Evolutionary conservation across 2,329 filamentous ascomycete genomes (phyloP).

Genomic region (Aspergillus novofumigatus): DNA sequence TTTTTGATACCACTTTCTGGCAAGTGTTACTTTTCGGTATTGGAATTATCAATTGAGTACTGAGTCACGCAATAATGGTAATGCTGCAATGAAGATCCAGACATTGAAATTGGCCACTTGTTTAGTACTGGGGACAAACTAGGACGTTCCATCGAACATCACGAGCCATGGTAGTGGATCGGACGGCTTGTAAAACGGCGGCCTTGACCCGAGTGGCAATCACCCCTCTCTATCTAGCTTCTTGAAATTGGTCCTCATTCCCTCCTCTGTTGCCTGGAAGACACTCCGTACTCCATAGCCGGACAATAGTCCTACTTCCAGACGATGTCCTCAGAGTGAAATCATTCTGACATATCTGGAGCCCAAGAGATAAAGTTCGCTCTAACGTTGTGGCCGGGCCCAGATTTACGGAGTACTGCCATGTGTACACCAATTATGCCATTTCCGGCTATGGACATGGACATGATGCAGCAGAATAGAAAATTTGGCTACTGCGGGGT

Average conservation of each 20-base stretch:
- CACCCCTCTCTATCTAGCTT: not conserved
- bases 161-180: constrained; percentile 11
- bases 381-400: not conserved
- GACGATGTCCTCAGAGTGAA: not conserved
- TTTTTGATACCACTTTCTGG: constrained; percentile 3
- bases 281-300: too few relatives aligned
- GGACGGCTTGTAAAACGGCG: not conserved
- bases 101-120: constrained; percentile 10
- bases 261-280: not conserved
- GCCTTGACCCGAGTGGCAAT: not conserved
- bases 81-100: not conserved
- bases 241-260: not conserved
- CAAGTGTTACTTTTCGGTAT: not conserved
- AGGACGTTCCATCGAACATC: constrained; percentile 3
- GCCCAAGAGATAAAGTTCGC: not conserved
- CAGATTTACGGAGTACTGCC: not conserved
- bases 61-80: not conserved
- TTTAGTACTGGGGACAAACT: constrained; percentile 1
- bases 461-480: not conserved
- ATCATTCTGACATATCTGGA: not conserved
- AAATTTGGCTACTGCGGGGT: constrained; percentile 10
- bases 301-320: not conserved
- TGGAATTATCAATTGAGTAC: not conserved
- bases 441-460: not conserved
- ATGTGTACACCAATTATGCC: not conserved